These are phyloP conservation scores for Ceratobasidium sp. DNA, from an alignment of 1,284 basidiomycete genomes.

Conservation along the genomic window DNA sequence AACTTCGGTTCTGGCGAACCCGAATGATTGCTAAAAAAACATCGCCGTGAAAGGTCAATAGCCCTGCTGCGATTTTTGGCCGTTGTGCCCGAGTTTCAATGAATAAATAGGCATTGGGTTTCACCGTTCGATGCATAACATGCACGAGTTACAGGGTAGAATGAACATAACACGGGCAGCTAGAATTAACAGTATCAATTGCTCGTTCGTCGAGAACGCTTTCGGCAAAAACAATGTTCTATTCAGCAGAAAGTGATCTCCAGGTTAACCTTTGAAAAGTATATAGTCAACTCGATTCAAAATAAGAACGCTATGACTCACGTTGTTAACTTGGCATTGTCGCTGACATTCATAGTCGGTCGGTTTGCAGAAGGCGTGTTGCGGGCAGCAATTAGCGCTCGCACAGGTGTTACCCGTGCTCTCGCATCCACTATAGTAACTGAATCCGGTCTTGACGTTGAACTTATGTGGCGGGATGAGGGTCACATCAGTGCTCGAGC, in stretches of 20 bases:
- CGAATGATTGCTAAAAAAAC: too few species aligned
- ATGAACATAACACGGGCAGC: neutral
- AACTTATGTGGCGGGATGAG: constrained; percentile 62
- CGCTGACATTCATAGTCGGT: constrained; percentile 57
- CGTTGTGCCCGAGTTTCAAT: too few species aligned
- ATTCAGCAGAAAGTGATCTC: constrained; percentile 51
- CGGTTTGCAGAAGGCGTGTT: constrained; percentile 55
- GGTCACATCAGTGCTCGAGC: constrained; percentile 63
- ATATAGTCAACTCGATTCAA: neutral
- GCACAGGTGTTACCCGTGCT: constrained; percentile 59
- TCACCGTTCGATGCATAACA: too few species aligned
- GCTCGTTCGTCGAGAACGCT: neutral
- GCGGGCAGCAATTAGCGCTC: constrained; percentile 54
- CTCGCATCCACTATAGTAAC: constrained; percentile 62
- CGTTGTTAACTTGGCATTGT: constrained; percentile 59
- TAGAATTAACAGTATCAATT: neutral
- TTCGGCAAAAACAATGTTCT: neutral
- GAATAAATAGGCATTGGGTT: too few species aligned
- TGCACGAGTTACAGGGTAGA: neutral
- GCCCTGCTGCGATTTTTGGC: too few species aligned
- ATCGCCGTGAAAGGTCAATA: too few species aligned
- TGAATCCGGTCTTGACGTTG: constrained; percentile 61
- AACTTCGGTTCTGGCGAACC: neutral
- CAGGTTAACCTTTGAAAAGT: constrained; percentile 49
- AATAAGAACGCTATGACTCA: constrained; percentile 50